Evolutionary conservation across 2,329 filamentous ascomycete genomes (phyloP).

Genomic region (Westerdykella aurantiaca): DNA sequence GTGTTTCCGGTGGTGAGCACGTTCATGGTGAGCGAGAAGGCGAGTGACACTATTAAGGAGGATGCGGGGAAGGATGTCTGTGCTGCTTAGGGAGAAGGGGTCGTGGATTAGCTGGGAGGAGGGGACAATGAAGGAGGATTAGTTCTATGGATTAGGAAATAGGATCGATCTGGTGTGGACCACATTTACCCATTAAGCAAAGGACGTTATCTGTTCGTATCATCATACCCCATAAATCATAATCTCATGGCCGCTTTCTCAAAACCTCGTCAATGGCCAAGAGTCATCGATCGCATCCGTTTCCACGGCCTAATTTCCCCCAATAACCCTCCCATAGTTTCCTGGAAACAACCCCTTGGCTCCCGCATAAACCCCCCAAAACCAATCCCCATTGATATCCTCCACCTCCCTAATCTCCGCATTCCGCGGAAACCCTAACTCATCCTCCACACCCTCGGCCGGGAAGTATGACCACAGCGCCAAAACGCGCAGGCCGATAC

Average conservation of each 20-base stretch:
- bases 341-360: conserved; percentile 73
- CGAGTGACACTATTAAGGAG: conserved; percentile 15
- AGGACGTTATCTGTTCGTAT: no score
- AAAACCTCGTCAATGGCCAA: neutral
- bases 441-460: conserved; percentile 57
- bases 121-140: no score
- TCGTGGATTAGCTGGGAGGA: no score
- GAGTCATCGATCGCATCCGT: neutral
- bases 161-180: no score
- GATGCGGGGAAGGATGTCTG: conserved; percentile 6
- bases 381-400: conserved; percentile 89
- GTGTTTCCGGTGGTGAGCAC: conserved; percentile 48
- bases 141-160: no score
- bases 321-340: conserved; percentile 58
- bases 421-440: conserved; percentile 75
- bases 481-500: conserved; percentile 56
- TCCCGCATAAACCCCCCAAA: conserved; percentile 78
- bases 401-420: conserved; percentile 79
- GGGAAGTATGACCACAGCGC: conserved; percentile 79
- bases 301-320: conserved; percentile 3
- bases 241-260: neutral
- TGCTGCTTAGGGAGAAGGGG: neutral
- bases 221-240: no score
- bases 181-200: no score
- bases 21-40: conserved; percentile 53